These are phyloP conservation scores for Plasmodium yoelii DNA, from an alignment of 169 alveolate species.

Conservation along the genomic window DNA sequence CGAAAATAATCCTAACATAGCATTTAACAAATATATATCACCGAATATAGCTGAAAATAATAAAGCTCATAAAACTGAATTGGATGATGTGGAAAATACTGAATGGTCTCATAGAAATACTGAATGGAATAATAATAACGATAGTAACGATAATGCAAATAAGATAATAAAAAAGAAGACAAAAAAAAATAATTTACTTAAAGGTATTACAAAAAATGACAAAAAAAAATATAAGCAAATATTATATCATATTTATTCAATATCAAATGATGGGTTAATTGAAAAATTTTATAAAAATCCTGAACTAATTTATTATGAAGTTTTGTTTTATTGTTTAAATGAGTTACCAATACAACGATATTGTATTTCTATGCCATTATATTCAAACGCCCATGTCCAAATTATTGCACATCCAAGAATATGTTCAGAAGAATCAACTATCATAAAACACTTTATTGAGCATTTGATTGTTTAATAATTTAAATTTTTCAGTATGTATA, in stretches of 20 bases:
- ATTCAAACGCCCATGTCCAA: conserved; percentile 75
- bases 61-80: background rate
- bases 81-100: background rate
- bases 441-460: conserved; percentile 51
- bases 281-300: conserved; percentile 63
- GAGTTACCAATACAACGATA: conserved; percentile 60
- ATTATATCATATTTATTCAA: conserved; percentile 43
- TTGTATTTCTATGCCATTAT: conserved; percentile 39
- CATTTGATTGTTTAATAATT: conserved; percentile 53
- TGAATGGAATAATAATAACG: background rate
- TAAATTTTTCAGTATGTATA: background rate
- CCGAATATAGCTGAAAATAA: background rate
- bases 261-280: conserved; percentile 47
- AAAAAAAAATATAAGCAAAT: conserved; percentile 48
- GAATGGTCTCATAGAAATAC: background rate
- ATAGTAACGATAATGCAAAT: background rate
- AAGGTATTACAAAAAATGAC: conserved; percentile 69
- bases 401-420: conserved; percentile 71
- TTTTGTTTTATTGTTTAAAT: conserved; percentile 47
- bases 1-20: background rate
- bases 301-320: conserved; percentile 62
- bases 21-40: background rate
- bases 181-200: conserved; percentile 34
- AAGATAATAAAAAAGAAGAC: conserved; percentile 5
- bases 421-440: conserved; percentile 65